These are phyloP conservation scores for Lodderomyces beijingensis DNA, from an alignment of 1,139 yeast species.

Conservation along the genomic window DNA sequence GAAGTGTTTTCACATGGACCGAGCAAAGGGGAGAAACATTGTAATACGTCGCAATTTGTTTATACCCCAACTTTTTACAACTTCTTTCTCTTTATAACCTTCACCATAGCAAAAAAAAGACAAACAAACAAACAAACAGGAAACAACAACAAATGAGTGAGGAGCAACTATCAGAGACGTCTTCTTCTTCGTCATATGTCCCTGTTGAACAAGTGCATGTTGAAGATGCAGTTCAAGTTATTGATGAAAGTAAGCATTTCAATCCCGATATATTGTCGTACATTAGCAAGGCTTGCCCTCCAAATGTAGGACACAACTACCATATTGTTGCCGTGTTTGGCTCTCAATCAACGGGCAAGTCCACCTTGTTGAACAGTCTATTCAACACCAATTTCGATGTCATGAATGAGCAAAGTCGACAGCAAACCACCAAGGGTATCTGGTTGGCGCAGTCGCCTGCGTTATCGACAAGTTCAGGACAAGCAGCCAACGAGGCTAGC, in stretches of 20 bases:
- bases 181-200: conserved; percentile 36
- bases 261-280: conserved; percentile 36
- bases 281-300: conserved; percentile 31
- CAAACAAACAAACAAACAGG: too few relatives aligned
- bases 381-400: conserved; percentile 89
- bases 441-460: conserved; percentile 75
- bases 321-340: conserved; percentile 96
- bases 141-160: too few relatives aligned
- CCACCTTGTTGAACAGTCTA: conserved; percentile 78
- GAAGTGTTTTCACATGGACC: too few relatives aligned
- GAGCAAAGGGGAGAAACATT: background rate
- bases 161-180: conserved; percentile 5
- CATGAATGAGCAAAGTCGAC: conserved; percentile 78
- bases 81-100: background rate
- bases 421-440: conserved; percentile 93
- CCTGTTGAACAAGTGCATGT: conserved; percentile 33
- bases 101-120: background rate
- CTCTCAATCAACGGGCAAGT: conserved; percentile 94
- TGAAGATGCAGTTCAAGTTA: conserved; percentile 59
- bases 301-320: conserved; percentile 60
- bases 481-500: conserved; percentile 19
- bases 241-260: conserved; percentile 73
- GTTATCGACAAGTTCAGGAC: conserved; percentile 25
- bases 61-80: background rate
- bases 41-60: background rate